Evolutionary conservation across 2,329 filamentous ascomycete genomes (phyloP).

Genomic region (Trichoderma oligosporum): DNA sequence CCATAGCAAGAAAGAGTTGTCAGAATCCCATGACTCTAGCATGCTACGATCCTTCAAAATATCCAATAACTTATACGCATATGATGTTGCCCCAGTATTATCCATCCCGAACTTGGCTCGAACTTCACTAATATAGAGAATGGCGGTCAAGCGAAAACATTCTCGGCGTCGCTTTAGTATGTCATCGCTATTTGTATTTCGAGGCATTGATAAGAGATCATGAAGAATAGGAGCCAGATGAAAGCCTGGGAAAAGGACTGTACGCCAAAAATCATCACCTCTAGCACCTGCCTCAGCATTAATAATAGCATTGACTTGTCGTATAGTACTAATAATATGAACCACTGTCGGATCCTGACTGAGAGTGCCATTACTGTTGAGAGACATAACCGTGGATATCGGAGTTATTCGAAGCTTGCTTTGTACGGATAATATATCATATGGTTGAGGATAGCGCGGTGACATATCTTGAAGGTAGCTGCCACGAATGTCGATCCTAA

Average conservation of each 20-base stretch:
- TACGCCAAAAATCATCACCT: slow-evolving; percentile 2
- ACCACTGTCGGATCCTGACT: background rate
- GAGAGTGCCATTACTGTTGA: background rate
- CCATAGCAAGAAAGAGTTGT: slow-evolving; percentile 1
- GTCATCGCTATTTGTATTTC: background rate
- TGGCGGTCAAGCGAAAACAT: slow-evolving; percentile 3
- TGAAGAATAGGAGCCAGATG: slow-evolving; percentile 1
- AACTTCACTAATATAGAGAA: slow-evolving; percentile 1
- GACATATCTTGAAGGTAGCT: slow-evolving; percentile 2
- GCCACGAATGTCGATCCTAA: slow-evolving; percentile 2
- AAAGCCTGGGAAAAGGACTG: slow-evolving; percentile 3
- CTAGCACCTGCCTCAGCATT: background rate
- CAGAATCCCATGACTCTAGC: background rate
- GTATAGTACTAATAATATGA: background rate
- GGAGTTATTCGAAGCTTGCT: background rate
- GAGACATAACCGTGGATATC: background rate
- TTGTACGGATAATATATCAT: background rate
- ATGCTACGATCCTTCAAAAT: background rate
- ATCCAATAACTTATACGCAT: background rate
- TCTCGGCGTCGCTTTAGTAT: background rate
- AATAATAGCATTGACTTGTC: background rate
- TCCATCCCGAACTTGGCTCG: slow-evolving; percentile 12
- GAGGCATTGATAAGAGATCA: slow-evolving; percentile 7
- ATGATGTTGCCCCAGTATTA: slow-evolving; percentile 1
- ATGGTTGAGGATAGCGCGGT: slow-evolving; percentile 9